phyloP scores from a whole-genome alignment of 345 rosid species.

The Streptanthus diversifolius region DNA sequence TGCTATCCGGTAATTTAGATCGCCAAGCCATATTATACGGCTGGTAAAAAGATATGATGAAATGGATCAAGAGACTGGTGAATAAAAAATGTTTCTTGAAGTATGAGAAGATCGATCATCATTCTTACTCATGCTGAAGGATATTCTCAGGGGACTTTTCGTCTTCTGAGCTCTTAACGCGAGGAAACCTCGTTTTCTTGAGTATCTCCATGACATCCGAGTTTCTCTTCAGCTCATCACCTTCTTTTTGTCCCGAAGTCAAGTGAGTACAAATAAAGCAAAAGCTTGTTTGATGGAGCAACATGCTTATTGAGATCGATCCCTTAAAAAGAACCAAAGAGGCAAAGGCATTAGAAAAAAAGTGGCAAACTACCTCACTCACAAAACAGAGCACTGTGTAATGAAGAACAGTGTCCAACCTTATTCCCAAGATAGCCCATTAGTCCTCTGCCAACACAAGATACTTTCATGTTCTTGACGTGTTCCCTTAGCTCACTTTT shows the following conservation, averaged over 20 bases:
- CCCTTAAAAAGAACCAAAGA: constrained; percentile 55
- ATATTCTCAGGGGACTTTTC: constrained; percentile 94
- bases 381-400: neutral
- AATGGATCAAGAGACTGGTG: neutral
- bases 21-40: constrained; percentile 98
- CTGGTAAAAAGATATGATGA: constrained; percentile 37
- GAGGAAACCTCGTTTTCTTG: constrained; percentile 57
- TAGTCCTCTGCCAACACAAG: constrained; percentile 94
- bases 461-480: constrained; percentile 90
- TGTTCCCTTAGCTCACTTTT: constrained; percentile 83
- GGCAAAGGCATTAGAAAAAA: neutral
- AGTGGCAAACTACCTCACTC: neutral
- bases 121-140: constrained; percentile 89
- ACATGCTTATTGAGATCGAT: constrained; percentile 93
- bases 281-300: constrained; percentile 56
- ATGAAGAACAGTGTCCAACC: constrained; percentile 41
- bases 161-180: constrained; percentile 46
- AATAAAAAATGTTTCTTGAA: neutral
- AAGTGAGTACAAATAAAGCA: constrained; percentile 39
- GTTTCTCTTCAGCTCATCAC: constrained; percentile 38
- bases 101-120: constrained; percentile 7
- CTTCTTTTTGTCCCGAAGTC: constrained; percentile 40
- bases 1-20: constrained; percentile 91
- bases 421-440: constrained; percentile 99
- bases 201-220: constrained; percentile 42